A percentile compares a stretch with the other conserved stretches of the same genome.
These are phyloP conservation scores for Fusarium musae DNA, from an alignment of 2,329 filamentous ascomycete genomes.

Conservation along the genomic window DNA sequence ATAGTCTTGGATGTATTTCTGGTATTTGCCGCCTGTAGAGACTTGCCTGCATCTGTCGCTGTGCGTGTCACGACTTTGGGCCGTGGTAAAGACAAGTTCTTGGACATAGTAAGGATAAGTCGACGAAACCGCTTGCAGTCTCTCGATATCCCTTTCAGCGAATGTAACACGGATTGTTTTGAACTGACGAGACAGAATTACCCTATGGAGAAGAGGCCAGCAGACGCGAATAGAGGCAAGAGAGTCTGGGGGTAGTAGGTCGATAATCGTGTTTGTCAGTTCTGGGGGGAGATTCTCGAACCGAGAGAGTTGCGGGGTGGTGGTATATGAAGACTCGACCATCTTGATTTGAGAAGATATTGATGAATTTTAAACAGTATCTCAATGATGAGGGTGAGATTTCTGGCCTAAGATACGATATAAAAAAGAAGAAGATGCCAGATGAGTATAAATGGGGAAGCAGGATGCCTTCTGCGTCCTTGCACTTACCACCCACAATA, in stretches of 20 bases:
- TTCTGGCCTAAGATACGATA: neutral
- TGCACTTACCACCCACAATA: neutral
- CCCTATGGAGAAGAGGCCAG: neutral
- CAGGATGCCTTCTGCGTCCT: neutral
- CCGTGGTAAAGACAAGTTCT: slow-evolving; percentile 1
- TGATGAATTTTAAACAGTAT: neutral
- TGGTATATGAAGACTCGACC: neutral
- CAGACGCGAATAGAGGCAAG: neutral
- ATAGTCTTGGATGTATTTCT: neutral
- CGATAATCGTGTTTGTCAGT: neutral
- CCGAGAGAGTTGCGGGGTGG: neutral
- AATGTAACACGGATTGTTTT: neutral
- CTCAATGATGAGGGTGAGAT: neutral
- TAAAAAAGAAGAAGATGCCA: neutral
- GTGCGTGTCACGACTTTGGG: neutral
- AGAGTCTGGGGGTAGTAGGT: neutral
- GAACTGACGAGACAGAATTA: neutral
- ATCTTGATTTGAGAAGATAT: neutral
- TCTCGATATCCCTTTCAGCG: neutral
- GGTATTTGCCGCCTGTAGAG: neutral
- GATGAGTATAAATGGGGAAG: neutral
- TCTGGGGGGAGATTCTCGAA: neutral
- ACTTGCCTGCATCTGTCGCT: neutral
- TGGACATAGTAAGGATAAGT: neutral
- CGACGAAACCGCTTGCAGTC: neutral